Evolutionary conservation across 306 rosid genomes (phyloP).

Genomic region (Begonia loranthoides): DNA sequence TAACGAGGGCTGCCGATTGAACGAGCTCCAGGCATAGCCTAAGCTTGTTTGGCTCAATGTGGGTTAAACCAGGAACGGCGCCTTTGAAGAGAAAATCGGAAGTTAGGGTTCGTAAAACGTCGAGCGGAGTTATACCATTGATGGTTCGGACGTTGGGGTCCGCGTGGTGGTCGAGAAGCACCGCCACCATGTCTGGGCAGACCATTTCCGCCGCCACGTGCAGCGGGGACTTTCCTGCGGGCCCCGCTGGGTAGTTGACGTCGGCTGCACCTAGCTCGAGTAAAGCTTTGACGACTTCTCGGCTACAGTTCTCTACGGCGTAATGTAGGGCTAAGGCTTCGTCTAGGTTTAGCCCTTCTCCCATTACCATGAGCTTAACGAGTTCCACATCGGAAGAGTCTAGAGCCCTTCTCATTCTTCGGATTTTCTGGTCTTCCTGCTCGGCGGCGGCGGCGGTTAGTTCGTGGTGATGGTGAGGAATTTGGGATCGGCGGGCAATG

Average conservation of each 20-base stretch:
- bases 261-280: constrained; percentile 92
- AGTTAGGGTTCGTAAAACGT: constrained; percentile 92
- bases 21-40: constrained; percentile 91
- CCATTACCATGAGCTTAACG: constrained; percentile 97
- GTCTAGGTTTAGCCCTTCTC: constrained; percentile 93
- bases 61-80: constrained; percentile 83
- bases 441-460: constrained; percentile 47
- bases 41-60: constrained; percentile 85
- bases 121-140: constrained; percentile 72
- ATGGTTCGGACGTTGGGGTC: constrained; percentile 85
- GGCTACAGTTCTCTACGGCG: constrained; percentile 84
- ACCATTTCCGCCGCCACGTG: constrained; percentile 92
- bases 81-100: constrained; percentile 97
- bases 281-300: constrained; percentile 88
- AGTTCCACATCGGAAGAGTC: constrained; percentile 95
- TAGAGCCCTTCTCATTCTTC: constrained; percentile 74
- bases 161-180: constrained; percentile 94
- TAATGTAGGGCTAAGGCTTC: constrained; percentile 88
- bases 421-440: constrained; percentile 85
- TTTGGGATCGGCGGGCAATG: constrained; percentile 50
- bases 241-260: constrained; percentile 72
- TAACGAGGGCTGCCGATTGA: constrained; percentile 85
- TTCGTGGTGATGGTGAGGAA: constrained; percentile 37
- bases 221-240: constrained; percentile 67
- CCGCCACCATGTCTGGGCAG: constrained; percentile 97